A percentile compares a stretch with the other conserved stretches of the same genome.
These are phyloP conservation scores for Sarocladium oryzae DNA, from an alignment of 2,329 filamentous ascomycete genomes.

Conservation along the genomic window DNA sequence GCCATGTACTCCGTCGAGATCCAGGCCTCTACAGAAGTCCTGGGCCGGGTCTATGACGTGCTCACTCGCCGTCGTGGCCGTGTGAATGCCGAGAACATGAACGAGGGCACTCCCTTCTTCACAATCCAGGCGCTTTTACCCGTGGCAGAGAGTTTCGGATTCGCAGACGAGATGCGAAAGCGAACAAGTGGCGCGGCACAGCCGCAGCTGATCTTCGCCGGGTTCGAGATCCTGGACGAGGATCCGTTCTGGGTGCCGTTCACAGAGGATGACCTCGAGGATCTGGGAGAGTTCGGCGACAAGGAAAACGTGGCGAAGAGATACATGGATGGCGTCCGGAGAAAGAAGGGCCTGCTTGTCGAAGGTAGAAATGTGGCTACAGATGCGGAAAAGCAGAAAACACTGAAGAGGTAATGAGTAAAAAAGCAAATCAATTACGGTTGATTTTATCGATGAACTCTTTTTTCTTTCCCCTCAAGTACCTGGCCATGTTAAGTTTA, in stretches of 20 bases:
- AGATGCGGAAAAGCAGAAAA: slow-evolving; percentile 89
- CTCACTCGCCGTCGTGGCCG: slow-evolving; percentile 87
- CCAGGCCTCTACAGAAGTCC: slow-evolving; percentile 89
- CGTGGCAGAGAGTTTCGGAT: slow-evolving; percentile 92
- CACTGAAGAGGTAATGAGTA: slow-evolving; percentile 47
- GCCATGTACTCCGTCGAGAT: slow-evolving; percentile 99
- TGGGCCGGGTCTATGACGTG: slow-evolving; percentile 94
- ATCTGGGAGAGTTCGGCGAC: slow-evolving; percentile 89
- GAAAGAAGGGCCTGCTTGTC: slow-evolving; percentile 81
- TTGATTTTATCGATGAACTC: no score
- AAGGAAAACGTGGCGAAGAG: slow-evolving; percentile 92
- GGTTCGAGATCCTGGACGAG: slow-evolving; percentile 87
- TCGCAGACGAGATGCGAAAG: slow-evolving; percentile 94
- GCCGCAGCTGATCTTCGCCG: slow-evolving; percentile 88
- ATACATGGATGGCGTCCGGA: slow-evolving; percentile 87
- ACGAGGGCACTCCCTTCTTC: slow-evolving; percentile 94
- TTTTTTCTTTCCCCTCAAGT: no score
- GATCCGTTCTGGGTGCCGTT: slow-evolving; percentile 98
- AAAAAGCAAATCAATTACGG: no score
- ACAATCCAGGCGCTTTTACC: slow-evolving; percentile 84
- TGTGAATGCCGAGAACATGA: slow-evolving; percentile 85
- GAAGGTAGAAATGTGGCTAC: slow-evolving; percentile 69
- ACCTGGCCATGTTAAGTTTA: no score
- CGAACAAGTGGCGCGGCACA: slow-evolving; percentile 83
- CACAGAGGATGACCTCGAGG: slow-evolving; percentile 93